Evolutionary conservation across 768 basidiomycete species (phyloP).

Genomic region (Saitozyma podzolica): DNA sequence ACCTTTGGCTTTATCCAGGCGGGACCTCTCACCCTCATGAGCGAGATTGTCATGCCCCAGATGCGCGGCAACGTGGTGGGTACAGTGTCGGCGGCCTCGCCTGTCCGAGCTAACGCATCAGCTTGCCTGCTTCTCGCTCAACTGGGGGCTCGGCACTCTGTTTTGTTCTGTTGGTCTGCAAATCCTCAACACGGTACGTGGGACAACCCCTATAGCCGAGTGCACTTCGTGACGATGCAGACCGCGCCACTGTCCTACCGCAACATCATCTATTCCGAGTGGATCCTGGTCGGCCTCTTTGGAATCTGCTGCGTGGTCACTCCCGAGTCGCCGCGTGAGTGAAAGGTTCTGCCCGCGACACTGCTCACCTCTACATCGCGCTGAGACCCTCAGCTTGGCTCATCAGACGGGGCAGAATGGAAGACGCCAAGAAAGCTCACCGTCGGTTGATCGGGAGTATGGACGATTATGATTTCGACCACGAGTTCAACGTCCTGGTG

Average conservation of each 20-base stretch:
- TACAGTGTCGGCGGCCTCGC: no score
- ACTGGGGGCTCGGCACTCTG: conserved; percentile 17
- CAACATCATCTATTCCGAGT: conserved; percentile 26
- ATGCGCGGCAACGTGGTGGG: conserved; percentile 5
- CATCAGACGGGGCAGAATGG: conserved; percentile 18
- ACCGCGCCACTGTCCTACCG: conserved; percentile 12
- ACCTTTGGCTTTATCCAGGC: conserved; percentile 16
- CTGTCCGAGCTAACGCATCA: not conserved
- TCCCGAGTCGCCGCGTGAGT: conserved; percentile 22
- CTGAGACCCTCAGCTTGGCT: conserved; percentile 10
- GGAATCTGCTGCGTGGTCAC: conserved; percentile 12
- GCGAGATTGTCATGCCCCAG: conserved; percentile 19
- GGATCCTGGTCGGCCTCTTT: conserved; percentile 20
- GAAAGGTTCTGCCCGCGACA: no score
- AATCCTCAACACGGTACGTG: conserved; percentile 13
- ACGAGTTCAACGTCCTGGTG: conserved; percentile 25
- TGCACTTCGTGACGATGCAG: conserved; percentile 7
- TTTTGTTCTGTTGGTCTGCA: conserved; percentile 13
- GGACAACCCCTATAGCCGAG: not conserved
- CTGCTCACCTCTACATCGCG: no score
- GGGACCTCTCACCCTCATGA: conserved; percentile 11
- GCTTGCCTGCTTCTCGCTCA: conserved; percentile 10
- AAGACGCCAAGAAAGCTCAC: conserved; percentile 17
- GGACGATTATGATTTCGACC: conserved; percentile 27
- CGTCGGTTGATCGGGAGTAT: conserved; percentile 16